Evolutionary conservation across 2,329 filamentous ascomycete species (phyloP), one percentile per base, ranked within the genome.

Genomic region (Aspergillus chevalieri): DNA sequence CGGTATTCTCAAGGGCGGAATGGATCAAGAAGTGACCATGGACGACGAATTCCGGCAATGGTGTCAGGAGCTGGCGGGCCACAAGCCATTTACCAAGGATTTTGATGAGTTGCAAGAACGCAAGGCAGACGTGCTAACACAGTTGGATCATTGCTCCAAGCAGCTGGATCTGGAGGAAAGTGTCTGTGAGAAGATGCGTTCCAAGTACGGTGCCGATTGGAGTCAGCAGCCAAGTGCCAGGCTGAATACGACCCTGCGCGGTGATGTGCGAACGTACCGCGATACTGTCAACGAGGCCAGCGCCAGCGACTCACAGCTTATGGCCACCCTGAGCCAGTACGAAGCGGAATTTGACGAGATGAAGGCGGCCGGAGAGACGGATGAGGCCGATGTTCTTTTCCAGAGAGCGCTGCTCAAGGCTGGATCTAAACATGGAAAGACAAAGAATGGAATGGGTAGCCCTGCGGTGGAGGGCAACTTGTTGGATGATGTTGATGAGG

Each of bases 171-270:
- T 93, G 83, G 93, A 98, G 68, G 94, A 97, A 72, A 94, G 89
- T 49, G 89, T 97, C 0, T 98, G 93, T 67, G 93, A 98, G 69
- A 98, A 97, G 76, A 98, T 98, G 93, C 83, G 93, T 43, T 94
- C 90, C 10, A 98, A 98, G 67, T 97, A 97, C 66, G 91, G 92
- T 48, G 80, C 79, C 24, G 92, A 97, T 48, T 98, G 93, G 93
- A 95, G 89, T 15, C 93, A 98, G 63, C 93, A 98, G 63, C 93
- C 93, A 9, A 97, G 92, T 65, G 89, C 88, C 28, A 80, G 89
- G 49, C 78, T 98, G 38, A 98, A 92, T 1, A 84, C 87, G 3
- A 97, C 92, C 0, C 73, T 98, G 45, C 82, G 91, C 48, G 85
- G 83, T 51, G 93, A 98, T 65, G 86, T 97, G 47, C 80, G 86